phyloP scores from a whole-genome alignment of 768 basidiomycete species.

The Zangia roseola region DNA sequence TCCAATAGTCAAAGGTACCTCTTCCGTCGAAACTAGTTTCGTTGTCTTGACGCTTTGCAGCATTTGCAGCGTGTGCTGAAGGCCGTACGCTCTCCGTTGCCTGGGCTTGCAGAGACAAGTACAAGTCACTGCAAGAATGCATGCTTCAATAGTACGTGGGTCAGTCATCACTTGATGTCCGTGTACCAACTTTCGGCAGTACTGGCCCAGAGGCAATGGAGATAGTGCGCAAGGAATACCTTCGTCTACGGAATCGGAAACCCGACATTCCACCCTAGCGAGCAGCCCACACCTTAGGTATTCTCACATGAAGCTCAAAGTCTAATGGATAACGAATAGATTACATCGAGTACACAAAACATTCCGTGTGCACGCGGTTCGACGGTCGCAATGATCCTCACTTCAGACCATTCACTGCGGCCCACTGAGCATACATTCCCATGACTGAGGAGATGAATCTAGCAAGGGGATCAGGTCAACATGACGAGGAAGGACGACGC shows the following conservation, averaged over 20 bases:
- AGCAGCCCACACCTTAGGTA: neutral
- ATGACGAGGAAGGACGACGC: neutral
- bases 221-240: constrained; percentile 65
- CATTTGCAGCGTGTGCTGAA: constrained; percentile 80
- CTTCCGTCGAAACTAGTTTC: neutral
- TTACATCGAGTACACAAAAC: constrained; percentile 6
- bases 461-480: constrained; percentile 4
- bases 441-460: constrained; percentile 73
- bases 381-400: constrained; percentile 18
- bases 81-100: constrained; percentile 82
- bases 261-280: constrained; percentile 1
- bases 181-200: constrained; percentile 34
- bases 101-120: constrained; percentile 76
- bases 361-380: neutral
- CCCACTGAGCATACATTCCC: constrained; percentile 68
- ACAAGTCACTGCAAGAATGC: constrained; percentile 71
- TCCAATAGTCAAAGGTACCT: constrained; percentile 61
- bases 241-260: constrained; percentile 55
- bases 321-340: constrained; percentile 4
- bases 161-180: neutral
- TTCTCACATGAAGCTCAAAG: neutral
- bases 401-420: constrained; percentile 45
- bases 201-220: constrained; percentile 77
- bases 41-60: constrained; percentile 38
- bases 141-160: constrained; percentile 72